Evolutionary conservation across 805 yeast genomes (phyloP), one percentile per base, ranked within the genome.

Genomic region (Blastobotrys muscicola): DNA sequence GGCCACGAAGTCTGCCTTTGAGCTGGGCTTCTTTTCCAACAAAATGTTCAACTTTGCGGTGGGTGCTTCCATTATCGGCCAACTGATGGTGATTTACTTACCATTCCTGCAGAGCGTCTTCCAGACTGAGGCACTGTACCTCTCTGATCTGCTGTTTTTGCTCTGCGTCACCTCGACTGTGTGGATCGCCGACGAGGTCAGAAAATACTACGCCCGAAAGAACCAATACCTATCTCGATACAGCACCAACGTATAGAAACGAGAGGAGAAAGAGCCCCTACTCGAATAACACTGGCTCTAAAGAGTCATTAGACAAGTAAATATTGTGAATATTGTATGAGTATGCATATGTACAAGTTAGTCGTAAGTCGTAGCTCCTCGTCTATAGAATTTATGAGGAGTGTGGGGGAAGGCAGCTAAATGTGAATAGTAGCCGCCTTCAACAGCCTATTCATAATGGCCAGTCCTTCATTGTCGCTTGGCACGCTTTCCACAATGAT

Each of bases 31-130:
- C 50, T 69, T 74, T 52, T 71, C 74, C 6, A 92, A 92, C 66
- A 75, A 72, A 47, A 90, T 92, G 95, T 92, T 92, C 70, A 92
- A 92, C 58, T 68, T 82, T 50, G 96, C 98, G 0, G 96, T 92
- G 13, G 77, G 83, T 10, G 84, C 92, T 1, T 87, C 96, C 1
- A 61, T 92, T 34, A 42, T 85, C 40, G 98, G 98, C 9, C 97
- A 92, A 66, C 62, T 92, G 49, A 83, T 94, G 60, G 98, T 95
- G 11, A 81, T 92, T 44, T 92, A 92, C 60, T 74, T 90, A 36
- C 95, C 97, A 47, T 87, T 89, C 56, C 84, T 92, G 72, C 98
- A 92, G 66, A 60, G 76, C 6, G 76, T 92, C 45, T 92, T 92
- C 74, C 96, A 92, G 61, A 92, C 99, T 3, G 99, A 92, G 65